Evolutionary conservation across 2,329 filamentous ascomycete genomes (phyloP).

Genomic region (Botrytis elliptica): DNA sequence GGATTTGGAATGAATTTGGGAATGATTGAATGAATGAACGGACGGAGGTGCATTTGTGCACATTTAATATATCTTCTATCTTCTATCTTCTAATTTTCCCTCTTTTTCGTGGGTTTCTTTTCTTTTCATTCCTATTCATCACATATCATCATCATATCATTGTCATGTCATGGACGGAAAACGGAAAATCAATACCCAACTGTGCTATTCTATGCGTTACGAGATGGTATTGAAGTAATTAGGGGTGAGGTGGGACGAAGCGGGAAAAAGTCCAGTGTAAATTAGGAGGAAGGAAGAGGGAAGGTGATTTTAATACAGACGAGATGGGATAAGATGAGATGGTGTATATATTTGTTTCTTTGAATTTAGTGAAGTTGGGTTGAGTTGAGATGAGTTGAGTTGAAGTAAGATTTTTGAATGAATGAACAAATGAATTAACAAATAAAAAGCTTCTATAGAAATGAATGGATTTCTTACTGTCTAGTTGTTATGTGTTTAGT

Average conservation of each 20-base stretch:
- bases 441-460: too few species aligned
- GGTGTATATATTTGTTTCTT: neutral
- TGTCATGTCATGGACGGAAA: neutral
- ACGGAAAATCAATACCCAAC: neutral
- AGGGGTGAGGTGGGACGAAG: neutral
- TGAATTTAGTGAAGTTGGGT: too few species aligned
- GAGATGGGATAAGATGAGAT: neutral
- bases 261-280: neutral
- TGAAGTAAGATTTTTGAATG: too few species aligned
- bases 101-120: neutral
- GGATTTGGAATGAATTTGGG: neutral
- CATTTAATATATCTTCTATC: neutral
- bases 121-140: neutral
- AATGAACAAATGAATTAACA: too few species aligned
- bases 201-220: neutral
- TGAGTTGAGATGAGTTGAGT: too few species aligned
- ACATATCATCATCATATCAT: too few species aligned
- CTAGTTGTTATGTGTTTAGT: too few species aligned
- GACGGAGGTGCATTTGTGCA: neutral
- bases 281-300: neutral
- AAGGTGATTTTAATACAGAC: neutral
- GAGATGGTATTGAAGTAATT: neutral
- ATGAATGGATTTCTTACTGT: too few species aligned
- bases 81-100: neutral
- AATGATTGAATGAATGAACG: neutral